phyloP scores from a whole-genome alignment of 331 rosid species.

The Pyrus hybrid region DNA sequence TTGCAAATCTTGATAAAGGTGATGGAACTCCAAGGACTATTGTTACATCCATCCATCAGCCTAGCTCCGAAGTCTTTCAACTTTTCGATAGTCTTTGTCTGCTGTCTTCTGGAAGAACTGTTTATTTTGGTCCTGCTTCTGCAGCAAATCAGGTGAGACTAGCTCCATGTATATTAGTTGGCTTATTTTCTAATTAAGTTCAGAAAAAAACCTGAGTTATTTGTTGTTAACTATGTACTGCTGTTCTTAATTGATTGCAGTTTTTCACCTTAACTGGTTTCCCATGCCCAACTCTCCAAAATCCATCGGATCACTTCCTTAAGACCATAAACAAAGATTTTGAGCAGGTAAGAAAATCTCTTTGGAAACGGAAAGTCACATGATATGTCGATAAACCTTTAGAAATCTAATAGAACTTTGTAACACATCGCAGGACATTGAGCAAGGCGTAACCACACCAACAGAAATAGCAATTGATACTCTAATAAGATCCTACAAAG shows the following conservation, averaged over 20 bases:
- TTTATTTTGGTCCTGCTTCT: slow-evolving; percentile 61
- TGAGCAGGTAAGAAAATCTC: slow-evolving; percentile 27
- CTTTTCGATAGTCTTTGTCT: slow-evolving; percentile 62
- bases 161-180: neutral
- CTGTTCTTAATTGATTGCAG: slow-evolving; percentile 6
- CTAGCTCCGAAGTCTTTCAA: slow-evolving; percentile 59
- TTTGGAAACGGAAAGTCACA: neutral
- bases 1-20: slow-evolving; percentile 28
- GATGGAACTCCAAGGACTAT: slow-evolving; percentile 41
- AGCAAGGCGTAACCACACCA: slow-evolving; percentile 27
- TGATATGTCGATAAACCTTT: too few species aligned
- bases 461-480: slow-evolving; percentile 40
- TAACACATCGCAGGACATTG: slow-evolving; percentile 32
- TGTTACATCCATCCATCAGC: slow-evolving; percentile 68
- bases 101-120: slow-evolving; percentile 46
- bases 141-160: slow-evolving; percentile 48
- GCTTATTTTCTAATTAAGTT: too few species aligned
- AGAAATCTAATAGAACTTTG: neutral
- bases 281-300: slow-evolving; percentile 59
- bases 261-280: slow-evolving; percentile 54
- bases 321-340: too few species aligned
- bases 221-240: neutral
- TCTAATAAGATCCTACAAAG: slow-evolving; percentile 31
- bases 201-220: too few species aligned
- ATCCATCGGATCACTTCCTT: slow-evolving; percentile 63